phyloP scores from a whole-genome alignment of 108 stramenopile genomes.

The Fragilariopsis cylindrus region DNA sequence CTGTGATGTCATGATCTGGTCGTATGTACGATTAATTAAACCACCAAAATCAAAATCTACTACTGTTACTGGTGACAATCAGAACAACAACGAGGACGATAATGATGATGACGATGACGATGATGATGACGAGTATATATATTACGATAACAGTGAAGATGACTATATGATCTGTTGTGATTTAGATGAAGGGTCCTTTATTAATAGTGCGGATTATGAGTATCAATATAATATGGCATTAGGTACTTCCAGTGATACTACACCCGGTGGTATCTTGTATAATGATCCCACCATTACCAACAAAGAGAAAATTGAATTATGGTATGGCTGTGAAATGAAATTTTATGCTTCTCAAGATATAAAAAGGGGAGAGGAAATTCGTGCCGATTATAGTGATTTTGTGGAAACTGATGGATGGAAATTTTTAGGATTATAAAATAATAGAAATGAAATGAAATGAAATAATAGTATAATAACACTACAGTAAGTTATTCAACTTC shows the following conservation, averaged over 20 bases:
- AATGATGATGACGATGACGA: neutral
- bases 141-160: neutral
- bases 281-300: neutral
- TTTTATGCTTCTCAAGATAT: constrained; percentile 30
- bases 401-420: constrained; percentile 8
- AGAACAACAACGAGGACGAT: too few relatives aligned
- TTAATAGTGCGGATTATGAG: neutral
- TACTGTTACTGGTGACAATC: too few relatives aligned
- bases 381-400: constrained; percentile 14
- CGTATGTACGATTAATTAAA: neutral
- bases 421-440: constrained; percentile 4
- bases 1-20: constrained; percentile 35
- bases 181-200: constrained; percentile 27
- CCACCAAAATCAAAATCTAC: neutral
- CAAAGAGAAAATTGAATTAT: neutral
- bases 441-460: too few relatives aligned
- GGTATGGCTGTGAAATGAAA: constrained; percentile 13
- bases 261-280: neutral
- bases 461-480: too few relatives aligned
- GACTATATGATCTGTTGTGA: constrained; percentile 18
- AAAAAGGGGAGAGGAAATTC: constrained; percentile 19
- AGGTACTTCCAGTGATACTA: neutral
- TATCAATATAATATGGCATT: constrained; percentile 18
- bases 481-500: too few relatives aligned
- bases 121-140: neutral